Conservation (phyloP, 129 eudicot genomes). For the Artemisia tridentata region DNA sequence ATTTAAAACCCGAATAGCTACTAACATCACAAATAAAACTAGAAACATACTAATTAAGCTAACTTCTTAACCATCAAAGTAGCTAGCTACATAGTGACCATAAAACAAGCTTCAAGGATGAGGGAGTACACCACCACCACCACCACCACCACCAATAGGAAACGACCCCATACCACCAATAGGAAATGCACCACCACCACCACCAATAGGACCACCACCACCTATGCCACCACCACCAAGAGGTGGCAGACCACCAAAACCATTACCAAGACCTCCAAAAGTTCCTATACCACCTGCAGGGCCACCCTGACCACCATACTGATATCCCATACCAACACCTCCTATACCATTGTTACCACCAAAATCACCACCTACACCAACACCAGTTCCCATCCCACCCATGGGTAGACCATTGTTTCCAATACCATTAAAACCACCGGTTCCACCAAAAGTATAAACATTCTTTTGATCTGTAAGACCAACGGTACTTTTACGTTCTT, state of each 20-base stretch:
- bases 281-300: conserved; percentile 42
- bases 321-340: conserved; percentile 38
- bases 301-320: conserved; percentile 44
- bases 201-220: conserved; percentile 33
- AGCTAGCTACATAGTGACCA: conserved; percentile 22
- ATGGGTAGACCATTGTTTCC: conserved; percentile 42
- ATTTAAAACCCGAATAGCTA: conserved; percentile 4
- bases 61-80: neutral
- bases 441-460: conserved; percentile 39
- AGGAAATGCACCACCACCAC: conserved; percentile 30
- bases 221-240: conserved; percentile 42
- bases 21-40: conserved; percentile 19
- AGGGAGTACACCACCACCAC: conserved; percentile 38
- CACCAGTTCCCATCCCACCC: conserved; percentile 44
- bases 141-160: conserved; percentile 27
- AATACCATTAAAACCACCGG: conserved; percentile 36
- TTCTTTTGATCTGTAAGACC: conserved; percentile 40
- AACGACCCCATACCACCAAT: conserved; percentile 15
- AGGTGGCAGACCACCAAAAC: conserved; percentile 36
- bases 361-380: conserved; percentile 40
- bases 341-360: conserved; percentile 40
- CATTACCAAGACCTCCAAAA: conserved; percentile 37
- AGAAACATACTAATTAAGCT: conserved; percentile 18
- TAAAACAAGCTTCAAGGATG: conserved; percentile 29
- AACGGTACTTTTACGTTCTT: conserved; percentile 16